Evolutionary conservation across 2,329 filamentous ascomycete genomes (phyloP).

Genomic region (Chalaropsis ovoidea): DNA sequence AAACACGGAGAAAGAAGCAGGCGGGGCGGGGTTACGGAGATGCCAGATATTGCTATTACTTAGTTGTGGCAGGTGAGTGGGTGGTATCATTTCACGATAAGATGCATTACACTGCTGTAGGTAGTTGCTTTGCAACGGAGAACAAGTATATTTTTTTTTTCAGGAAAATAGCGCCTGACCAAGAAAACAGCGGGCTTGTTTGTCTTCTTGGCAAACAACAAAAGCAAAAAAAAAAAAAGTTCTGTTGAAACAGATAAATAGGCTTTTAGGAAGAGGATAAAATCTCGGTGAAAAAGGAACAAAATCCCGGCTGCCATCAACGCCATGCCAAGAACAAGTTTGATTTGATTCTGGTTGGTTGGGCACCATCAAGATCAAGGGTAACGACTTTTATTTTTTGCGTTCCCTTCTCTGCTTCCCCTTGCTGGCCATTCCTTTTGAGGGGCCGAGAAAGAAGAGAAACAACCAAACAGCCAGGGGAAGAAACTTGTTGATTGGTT

Average conservation of each 20-base stretch:
- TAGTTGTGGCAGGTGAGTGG: neutral
- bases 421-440: neutral
- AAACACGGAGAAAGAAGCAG: neutral
- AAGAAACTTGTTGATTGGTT: neutral
- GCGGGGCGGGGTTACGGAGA: neutral
- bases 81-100: neutral
- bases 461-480: neutral
- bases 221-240: neutral
- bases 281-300: neutral
- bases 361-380: neutral
- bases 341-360: conserved; percentile 7
- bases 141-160: too few relatives aligned
- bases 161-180: neutral
- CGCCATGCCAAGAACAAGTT: conserved; percentile 1
- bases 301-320: neutral
- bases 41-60: neutral
- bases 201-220: neutral
- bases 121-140: too few relatives aligned
- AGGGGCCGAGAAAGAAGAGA: neutral
- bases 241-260: neutral
- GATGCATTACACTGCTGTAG: too few relatives aligned
- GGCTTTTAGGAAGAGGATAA: neutral
- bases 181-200: neutral
- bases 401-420: neutral
- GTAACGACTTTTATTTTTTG: neutral